Evolutionary conservation across 2,329 filamentous ascomycete species (phyloP).

Genomic region (Aspergillus piperis): DNA sequence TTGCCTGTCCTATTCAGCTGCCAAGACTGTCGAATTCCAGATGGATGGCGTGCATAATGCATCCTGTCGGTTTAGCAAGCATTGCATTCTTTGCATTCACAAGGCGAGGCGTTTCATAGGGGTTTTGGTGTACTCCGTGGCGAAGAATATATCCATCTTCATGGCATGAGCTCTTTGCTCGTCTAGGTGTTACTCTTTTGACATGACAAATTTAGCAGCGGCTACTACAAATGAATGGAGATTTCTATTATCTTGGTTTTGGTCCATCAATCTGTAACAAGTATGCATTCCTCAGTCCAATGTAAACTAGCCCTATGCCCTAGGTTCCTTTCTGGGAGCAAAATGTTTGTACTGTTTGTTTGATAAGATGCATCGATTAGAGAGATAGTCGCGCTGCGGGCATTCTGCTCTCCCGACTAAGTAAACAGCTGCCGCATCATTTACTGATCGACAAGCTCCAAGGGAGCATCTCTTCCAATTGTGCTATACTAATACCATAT

Average conservation of each 20-base stretch:
- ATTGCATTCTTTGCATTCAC: slow-evolving; percentile 6
- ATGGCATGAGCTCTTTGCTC: slow-evolving; percentile 13
- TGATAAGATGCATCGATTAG: neutral
- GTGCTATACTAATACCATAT: neutral
- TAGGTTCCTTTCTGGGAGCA: neutral
- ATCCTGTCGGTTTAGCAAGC: slow-evolving; percentile 11
- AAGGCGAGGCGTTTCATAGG: slow-evolving; percentile 12
- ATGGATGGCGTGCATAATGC: slow-evolving; percentile 37
- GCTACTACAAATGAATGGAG: neutral
- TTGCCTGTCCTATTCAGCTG: slow-evolving; percentile 42
- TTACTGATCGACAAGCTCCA: neutral
- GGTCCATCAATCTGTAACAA: neutral
- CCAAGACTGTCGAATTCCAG: slow-evolving; percentile 30
- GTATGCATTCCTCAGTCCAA: neutral
- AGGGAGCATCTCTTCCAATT: neutral
- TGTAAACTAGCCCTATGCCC: neutral
- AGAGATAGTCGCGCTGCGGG: neutral
- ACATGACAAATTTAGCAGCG: neutral
- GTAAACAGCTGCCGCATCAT: neutral
- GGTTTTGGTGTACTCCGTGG: slow-evolving; percentile 7
- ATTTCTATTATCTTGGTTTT: neutral
- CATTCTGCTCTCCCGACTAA: neutral
- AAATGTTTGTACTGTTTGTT: neutral
- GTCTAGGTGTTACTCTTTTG: slow-evolving; percentile 2
- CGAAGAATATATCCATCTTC: slow-evolving; percentile 6